These are phyloP conservation scores for Malassezia brasiliensis DNA, from an alignment of 1,284 basidiomycete genomes.

Conservation along the genomic window DNA sequence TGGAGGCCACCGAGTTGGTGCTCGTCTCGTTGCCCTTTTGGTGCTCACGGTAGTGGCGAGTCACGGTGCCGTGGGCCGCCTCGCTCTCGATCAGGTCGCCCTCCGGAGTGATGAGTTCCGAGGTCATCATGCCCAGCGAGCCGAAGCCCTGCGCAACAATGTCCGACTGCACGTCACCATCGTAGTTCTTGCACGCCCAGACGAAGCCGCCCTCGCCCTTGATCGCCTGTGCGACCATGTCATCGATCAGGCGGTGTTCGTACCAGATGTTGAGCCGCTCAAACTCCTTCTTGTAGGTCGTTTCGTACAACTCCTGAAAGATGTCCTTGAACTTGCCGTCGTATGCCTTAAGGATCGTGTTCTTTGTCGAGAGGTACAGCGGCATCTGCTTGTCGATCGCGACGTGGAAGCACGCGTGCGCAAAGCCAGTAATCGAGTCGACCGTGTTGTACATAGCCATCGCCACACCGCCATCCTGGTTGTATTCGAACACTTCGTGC, in stretches of 20 bases:
- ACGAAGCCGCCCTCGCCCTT: conserved; percentile 94
- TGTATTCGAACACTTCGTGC: conserved; percentile 42
- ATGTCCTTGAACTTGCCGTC: conserved; percentile 98
- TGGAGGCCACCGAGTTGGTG: conserved; percentile 95
- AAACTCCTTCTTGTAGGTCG: conserved; percentile 70
- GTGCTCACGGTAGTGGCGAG: conserved; percentile 90
- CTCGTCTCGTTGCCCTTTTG: conserved; percentile 79
- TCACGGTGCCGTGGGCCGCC: conserved; percentile 57
- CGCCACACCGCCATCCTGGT: conserved; percentile 39
- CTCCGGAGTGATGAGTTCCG: conserved; percentile 89
- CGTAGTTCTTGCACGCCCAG: conserved; percentile 59
- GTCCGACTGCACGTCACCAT: conserved; percentile 35
- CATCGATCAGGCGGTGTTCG: conserved; percentile 71
- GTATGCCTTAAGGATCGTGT: conserved; percentile 48
- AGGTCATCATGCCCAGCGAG: conserved; percentile 94
- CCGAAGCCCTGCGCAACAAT: conserved; percentile 63
- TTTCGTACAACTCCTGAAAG: conserved; percentile 86
- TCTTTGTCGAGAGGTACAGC: conserved; percentile 51
- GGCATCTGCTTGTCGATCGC: conserved; percentile 90
- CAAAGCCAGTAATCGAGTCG: conserved; percentile 80
- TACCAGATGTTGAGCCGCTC: conserved; percentile 81
- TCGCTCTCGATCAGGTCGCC: conserved; percentile 68
- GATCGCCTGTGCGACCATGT: conserved; percentile 77
- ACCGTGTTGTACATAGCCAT: conserved; percentile 51
- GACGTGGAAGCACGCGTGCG: conserved; percentile 97